phyloP scores from a whole-genome alignment of 768 basidiomycete species.

The Mycena alexandri region DNA sequence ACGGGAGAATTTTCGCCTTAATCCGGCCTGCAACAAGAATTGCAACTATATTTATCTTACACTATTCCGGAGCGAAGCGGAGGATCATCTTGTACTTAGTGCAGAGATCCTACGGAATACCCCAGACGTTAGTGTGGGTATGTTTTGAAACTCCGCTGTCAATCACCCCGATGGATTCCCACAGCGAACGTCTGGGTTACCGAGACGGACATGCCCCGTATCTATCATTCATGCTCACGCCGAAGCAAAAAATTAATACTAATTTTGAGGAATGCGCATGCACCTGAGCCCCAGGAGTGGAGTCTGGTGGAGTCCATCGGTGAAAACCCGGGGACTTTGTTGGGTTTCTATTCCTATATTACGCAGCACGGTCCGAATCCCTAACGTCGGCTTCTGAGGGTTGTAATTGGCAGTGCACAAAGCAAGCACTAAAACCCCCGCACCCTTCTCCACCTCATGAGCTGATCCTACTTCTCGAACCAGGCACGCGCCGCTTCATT shows the following conservation, averaged over 20 bases:
- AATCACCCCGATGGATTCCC: conserved; percentile 11
- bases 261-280: conserved; percentile 13
- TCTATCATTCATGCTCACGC: conserved; percentile 12
- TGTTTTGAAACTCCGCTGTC: conserved; percentile 10
- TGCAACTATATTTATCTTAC: too few species aligned
- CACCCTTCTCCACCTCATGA: conserved; percentile 13
- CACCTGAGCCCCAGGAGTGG: conserved; percentile 3
- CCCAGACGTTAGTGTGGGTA: conserved; percentile 10
- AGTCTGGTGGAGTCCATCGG: conserved; percentile 18
- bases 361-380: conserved; percentile 14
- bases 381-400: conserved; percentile 14
- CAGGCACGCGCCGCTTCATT: conserved; percentile 12
- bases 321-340: conserved; percentile 16
- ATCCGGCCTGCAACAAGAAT: too few species aligned
- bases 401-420: conserved; percentile 14
- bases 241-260: conserved; percentile 15
- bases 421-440: conserved; percentile 10
- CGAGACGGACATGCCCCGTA: conserved; percentile 5
- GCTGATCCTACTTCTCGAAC: conserved; percentile 15
- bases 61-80: too few species aligned
- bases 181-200: conserved; percentile 13
- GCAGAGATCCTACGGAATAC: conserved; percentile 13
- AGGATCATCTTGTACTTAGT: not conserved
- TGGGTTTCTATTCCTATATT: conserved; percentile 16
- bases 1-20: too few species aligned